Conservation (phyloP, 305 asterid species). For the Fraxinus nigra region DNA sequence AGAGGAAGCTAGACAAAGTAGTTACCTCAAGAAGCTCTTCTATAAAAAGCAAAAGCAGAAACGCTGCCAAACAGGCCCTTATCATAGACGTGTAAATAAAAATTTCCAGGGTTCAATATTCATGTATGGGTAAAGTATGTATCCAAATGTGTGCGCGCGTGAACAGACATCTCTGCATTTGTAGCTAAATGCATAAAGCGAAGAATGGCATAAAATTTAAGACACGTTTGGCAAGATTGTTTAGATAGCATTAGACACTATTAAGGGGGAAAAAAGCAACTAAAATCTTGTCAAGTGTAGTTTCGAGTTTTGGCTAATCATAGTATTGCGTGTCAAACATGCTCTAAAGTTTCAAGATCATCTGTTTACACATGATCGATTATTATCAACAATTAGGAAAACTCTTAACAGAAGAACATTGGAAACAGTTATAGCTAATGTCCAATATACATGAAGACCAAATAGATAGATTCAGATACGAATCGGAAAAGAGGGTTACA, state of each 20-base stretch:
- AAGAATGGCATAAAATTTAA: neutral
- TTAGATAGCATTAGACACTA: neutral
- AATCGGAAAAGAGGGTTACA: neutral
- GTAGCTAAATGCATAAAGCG: neutral
- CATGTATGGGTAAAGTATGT: neutral
- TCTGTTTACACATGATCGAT: neutral
- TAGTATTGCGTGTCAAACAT: neutral
- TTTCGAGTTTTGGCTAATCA: neutral
- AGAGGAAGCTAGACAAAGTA: neutral
- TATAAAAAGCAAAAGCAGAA: neutral
- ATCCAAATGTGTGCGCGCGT: neutral
- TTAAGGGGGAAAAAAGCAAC: neutral
- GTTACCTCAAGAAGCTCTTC: neutral
- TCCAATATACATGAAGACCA: neutral
- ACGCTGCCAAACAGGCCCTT: neutral
- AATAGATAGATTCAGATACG: neutral
- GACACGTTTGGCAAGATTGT: neutral
- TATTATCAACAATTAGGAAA: neutral
- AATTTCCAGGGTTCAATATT: neutral
- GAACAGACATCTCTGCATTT: neutral
- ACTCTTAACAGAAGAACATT: neutral
- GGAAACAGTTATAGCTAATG: neutral
- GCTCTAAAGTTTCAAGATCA: neutral
- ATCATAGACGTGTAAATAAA: neutral
- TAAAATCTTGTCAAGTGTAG: neutral